Evolutionary conservation across 371 early-diverging fungal species (phyloP), one percentile per base, ranked within the genome.

Genomic region (Mucor circinelloides): DNA sequence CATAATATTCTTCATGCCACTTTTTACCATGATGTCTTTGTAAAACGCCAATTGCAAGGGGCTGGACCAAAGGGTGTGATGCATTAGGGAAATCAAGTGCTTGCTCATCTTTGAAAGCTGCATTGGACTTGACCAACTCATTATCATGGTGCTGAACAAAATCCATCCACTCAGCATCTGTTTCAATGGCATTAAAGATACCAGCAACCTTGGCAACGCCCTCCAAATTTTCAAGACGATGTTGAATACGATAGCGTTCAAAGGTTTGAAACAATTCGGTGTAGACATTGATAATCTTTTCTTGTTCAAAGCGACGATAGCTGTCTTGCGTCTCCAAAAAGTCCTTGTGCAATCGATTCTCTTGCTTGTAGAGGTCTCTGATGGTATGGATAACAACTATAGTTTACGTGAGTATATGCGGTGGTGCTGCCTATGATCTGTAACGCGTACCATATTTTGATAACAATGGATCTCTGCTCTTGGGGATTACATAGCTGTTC

Each of bases 221-320:
- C 25, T 72, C 72, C 56, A 68, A 57, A 15, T 46, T 60, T 44
- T 72, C 72, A 13, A 72, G 58, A 15, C 32, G 57, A 38, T 72
- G 68, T n/a, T 60, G 42, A 21, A 30, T 21, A 54, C 72, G 68
- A 23, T 68, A 72, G 3, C 30, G 27, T 58, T 72, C 72, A 44
- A 72, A 72, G 1, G 34, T 61, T 31, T 60, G 64, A n/a, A 72
- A 72, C 27, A 68, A n/a, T 13, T 60, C 23, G 4, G 64, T 60
- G 31, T 72, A 72, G 21, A 58, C 72, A 64, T 64, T 48, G 44
- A 72, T 68, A 23, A 72, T 64, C 21, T 68, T 72, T 31, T 50
- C 58, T 54, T 72, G 72, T 30, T 72, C 72, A 36, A 72, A 72
- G 27, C 62, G 68, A 38, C 68, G 68, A 28, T 72, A 72, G n/a